Evolutionary conservation across 2,329 filamentous ascomycete genomes (phyloP).

Genomic region (Talaromyces marneffei): DNA sequence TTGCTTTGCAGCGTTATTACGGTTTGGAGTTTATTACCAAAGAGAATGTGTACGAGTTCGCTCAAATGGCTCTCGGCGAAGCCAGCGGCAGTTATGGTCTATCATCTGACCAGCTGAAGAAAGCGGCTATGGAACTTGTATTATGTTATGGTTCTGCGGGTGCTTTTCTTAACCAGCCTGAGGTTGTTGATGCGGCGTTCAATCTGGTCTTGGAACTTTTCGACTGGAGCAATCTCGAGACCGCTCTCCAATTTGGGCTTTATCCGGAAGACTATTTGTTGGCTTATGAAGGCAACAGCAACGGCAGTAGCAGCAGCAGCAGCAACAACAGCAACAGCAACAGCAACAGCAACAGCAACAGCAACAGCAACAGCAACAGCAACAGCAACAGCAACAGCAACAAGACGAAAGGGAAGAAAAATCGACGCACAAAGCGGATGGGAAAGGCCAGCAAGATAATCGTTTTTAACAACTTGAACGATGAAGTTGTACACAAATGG

Average conservation of each 20-base stretch:
- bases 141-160: constrained; percentile 29
- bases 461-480: constrained; percentile 13
- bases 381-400: background rate
- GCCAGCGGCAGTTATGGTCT: background rate
- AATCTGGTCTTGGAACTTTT: constrained; percentile 21
- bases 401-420: background rate
- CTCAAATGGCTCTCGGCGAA: constrained; percentile 15
- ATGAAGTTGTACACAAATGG: constrained; percentile 9
- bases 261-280: constrained; percentile 21
- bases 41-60: constrained; percentile 16
- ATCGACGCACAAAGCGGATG: background rate
- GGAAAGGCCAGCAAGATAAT: background rate
- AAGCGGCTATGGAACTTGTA: constrained; percentile 24
- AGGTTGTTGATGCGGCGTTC: constrained; percentile 24
- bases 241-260: constrained; percentile 25
- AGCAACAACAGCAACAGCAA: background rate
- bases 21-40: constrained; percentile 19
- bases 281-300: background rate
- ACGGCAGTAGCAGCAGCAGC: background rate
- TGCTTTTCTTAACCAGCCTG: constrained; percentile 24
- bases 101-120: constrained; percentile 16
- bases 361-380: background rate
- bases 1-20: constrained; percentile 26
- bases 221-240: constrained; percentile 27
- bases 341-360: background rate